These are phyloP conservation scores for Saccharomycopsis phalli DNA, from an alignment of 1,139 yeast genomes.

Conservation along the genomic window DNA sequence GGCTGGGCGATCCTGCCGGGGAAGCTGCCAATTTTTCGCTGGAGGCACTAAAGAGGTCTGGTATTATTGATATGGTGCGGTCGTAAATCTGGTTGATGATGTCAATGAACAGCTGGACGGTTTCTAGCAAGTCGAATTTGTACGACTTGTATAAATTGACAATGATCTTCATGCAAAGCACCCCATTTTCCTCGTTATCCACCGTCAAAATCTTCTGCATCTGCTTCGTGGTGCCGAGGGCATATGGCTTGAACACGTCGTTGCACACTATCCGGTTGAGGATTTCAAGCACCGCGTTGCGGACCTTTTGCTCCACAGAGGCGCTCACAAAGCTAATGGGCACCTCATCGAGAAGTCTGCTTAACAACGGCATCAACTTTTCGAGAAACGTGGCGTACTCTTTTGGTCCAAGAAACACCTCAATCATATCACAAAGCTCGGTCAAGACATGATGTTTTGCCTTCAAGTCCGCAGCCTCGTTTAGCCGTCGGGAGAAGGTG, in stretches of 20 bases:
- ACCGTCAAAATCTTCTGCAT: slow-evolving; percentile 51
- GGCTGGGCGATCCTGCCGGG: slow-evolving; percentile 20
- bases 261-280: slow-evolving; percentile 75
- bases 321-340: slow-evolving; percentile 54
- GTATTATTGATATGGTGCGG: slow-evolving; percentile 30
- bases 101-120: slow-evolving; percentile 73
- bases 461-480: slow-evolving; percentile 38
- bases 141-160: slow-evolving; percentile 82
- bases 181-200: slow-evolving; percentile 96
- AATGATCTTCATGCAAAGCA: slow-evolving; percentile 78
- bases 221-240: slow-evolving; percentile 49
- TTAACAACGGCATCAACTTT: slow-evolving; percentile 53
- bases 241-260: slow-evolving; percentile 70
- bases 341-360: slow-evolving; percentile 50
- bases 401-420: slow-evolving; percentile 67
- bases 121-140: slow-evolving; percentile 56
- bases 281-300: slow-evolving; percentile 71
- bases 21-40: background rate
- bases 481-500: slow-evolving; percentile 28
- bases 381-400: slow-evolving; percentile 69
- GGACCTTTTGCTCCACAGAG: slow-evolving; percentile 63
- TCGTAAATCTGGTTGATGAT: slow-evolving; percentile 70
- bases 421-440: slow-evolving; percentile 80
- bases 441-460: slow-evolving; percentile 59
- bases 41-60: slow-evolving; percentile 7